phyloP scores from a whole-genome alignment of 371 early-diverging fungal genomes.

The Umbelopsis sp. region DNA sequence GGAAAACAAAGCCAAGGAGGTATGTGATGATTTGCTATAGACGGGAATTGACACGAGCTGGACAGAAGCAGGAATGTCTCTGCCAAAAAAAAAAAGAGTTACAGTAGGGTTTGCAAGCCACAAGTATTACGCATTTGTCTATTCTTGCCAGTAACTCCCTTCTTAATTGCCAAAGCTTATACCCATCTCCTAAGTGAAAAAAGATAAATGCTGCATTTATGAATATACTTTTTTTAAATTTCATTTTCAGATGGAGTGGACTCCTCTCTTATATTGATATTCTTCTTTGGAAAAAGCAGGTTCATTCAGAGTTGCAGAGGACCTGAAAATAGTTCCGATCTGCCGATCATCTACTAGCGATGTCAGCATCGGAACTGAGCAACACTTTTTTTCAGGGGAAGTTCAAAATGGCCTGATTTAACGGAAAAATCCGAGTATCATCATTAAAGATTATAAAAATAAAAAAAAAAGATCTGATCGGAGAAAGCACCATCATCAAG shows the following conservation, averaged over 20 bases:
- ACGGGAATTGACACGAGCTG: conserved; percentile 1
- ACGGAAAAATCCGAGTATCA: not conserved
- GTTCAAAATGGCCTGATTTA: conserved; percentile 1
- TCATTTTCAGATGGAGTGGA: too few relatives aligned
- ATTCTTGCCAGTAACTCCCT: not conserved
- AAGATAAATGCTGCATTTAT: not conserved
- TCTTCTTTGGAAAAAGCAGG: not conserved
- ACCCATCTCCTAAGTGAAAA: not conserved
- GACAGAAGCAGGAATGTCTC: not conserved
- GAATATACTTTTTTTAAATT: too few relatives aligned
- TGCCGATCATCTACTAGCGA: not conserved
- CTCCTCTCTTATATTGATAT: too few relatives aligned
- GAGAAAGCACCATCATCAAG: not conserved
- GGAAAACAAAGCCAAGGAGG: not conserved
- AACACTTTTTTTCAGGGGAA: not conserved
- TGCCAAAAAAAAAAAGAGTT: not conserved
- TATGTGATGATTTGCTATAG: conserved; percentile 9
- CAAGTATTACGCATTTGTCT: not conserved
- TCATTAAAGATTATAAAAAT: not conserved
- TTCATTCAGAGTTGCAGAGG: not conserved
- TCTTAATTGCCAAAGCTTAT: not conserved
- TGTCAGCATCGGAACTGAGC: not conserved
- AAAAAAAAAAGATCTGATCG: not conserved
- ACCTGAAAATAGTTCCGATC: not conserved
- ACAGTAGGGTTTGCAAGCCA: not conserved